Conservation (phyloP, 441 rosid species). For the Sinapis alba region DNA sequence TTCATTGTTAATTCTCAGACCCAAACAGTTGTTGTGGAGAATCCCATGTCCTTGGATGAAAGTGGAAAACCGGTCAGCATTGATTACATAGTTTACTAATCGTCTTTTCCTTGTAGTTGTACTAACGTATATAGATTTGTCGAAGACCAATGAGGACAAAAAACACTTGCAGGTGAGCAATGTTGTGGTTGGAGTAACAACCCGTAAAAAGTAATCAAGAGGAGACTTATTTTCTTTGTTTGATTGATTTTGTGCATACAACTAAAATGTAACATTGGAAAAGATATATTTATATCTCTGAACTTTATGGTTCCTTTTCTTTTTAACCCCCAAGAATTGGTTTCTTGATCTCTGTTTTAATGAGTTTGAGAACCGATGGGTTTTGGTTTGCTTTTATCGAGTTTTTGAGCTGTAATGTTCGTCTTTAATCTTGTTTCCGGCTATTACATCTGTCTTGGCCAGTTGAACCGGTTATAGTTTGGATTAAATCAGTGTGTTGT, state of each 20-base stretch:
- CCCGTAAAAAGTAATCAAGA: slow-evolving; percentile 53
- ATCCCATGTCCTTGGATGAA: slow-evolving; percentile 89
- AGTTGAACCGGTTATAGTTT: neutral
- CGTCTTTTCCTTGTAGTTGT: neutral
- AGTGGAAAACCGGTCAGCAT: slow-evolving; percentile 83
- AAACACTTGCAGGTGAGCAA: slow-evolving; percentile 69
- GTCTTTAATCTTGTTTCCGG: neutral
- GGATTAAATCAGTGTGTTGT: neutral
- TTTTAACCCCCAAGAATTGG: neutral
- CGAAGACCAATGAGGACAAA: neutral
- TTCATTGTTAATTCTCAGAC: slow-evolving; percentile 40
- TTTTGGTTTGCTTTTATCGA: neutral
- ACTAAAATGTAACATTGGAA: neutral
- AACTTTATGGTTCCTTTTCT: neutral
- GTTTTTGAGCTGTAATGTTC: neutral
- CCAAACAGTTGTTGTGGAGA: slow-evolving; percentile 88
- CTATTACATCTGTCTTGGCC: neutral
- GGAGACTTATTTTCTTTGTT: neutral
- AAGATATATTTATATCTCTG: neutral
- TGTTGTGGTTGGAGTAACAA: slow-evolving; percentile 84
- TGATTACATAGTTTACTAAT: neutral
- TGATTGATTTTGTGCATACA: slow-evolving; percentile 18
- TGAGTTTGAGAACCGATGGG: slow-evolving; percentile 9
- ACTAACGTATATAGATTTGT: neutral
- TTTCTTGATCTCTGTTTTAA: slow-evolving; percentile 11